Evolutionary conservation across 73 alveolate species (phyloP), one percentile per base, ranked within the genome.

Genomic region (Paramecium primaurelia): DNA sequence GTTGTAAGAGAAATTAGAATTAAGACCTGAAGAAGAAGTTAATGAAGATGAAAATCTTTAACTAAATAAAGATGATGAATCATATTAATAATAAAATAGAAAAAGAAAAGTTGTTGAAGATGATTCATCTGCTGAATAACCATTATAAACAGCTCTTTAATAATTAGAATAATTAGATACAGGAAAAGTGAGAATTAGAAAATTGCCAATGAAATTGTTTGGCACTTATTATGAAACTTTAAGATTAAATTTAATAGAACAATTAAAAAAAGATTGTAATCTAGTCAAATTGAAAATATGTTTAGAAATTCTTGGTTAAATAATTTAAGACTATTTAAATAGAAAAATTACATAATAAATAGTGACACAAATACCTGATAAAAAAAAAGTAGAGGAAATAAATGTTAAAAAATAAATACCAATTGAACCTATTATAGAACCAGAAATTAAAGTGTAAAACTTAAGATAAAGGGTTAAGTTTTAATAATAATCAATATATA

Each of bases 71-170:
- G 84, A 75, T 0, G 88, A 75, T 22, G 88, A 75, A 12, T 75
- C 88, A n/a, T 38, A 22, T 30, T 18, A 64, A 9, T 8, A 32
- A 14, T 32, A 32, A 10, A 28, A 14, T 22, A 75, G 88, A 20
- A 75, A n/a, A 20, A 75, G 88, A n/a, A 75, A 75, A 42, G 88
- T 75, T 16, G 68, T 75, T 5, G 88, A 75, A 38, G 88, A 75
- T n/a, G 88, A 75, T 11, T 36, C 58, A 12, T 75, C 88, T 2
- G 69, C 18, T 75, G 59, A 75, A 30, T 34, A 75, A 16, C 18
- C 10, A 30, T 20, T 54, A 54, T 18, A 54, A 6, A 54, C 69
- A 18, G 69, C 69, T 18, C 3, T 75, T 36, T 22, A 75, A 75
- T 34, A 75, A 16, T 75, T 75, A 75, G 88, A 75, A 75, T 34